Conservation (phyloP, 2,329 filamentous ascomycete species). For the Scedosporium aurantiacum region DNA sequence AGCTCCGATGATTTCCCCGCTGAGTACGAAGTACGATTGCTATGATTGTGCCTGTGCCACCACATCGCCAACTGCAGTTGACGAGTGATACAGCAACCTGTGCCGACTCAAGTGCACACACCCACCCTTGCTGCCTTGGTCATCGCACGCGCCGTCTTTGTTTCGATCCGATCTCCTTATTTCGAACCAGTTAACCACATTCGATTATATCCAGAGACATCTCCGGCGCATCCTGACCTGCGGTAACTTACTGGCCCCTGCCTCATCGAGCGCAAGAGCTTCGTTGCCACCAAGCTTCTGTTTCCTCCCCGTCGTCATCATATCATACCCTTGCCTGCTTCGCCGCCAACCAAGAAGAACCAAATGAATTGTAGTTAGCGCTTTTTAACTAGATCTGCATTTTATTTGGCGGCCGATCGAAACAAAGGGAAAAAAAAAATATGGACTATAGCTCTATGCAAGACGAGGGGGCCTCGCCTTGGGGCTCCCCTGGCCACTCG, state of each 20-base stretch:
- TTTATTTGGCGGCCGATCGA: too few species aligned
- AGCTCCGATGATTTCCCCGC: slow-evolving; percentile 1
- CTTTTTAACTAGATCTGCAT: too few species aligned
- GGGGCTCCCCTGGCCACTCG: slow-evolving; percentile 4
- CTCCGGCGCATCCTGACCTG: background rate
- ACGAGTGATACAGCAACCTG: too few species aligned
- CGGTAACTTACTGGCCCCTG: background rate
- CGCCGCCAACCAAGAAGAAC: background rate
- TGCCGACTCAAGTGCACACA: too few species aligned
- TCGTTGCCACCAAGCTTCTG: background rate
- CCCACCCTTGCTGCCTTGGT: background rate
- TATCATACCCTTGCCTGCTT: background rate
- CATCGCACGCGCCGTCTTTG: background rate
- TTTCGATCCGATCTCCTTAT: too few species aligned
- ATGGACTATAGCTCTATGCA: slow-evolving; percentile 7
- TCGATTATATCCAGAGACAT: background rate
- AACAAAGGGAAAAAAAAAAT: background rate
- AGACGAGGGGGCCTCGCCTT: slow-evolving; percentile 3
- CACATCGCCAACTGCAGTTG: background rate
- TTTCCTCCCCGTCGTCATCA: background rate
- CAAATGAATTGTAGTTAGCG: background rate
- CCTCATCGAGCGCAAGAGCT: background rate
- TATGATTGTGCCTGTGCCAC: background rate
- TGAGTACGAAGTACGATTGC: too few species aligned
- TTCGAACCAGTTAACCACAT: background rate